phyloP scores from a whole-genome alignment of 768 basidiomycete genomes.

The Scleroderma citrinum region DNA sequence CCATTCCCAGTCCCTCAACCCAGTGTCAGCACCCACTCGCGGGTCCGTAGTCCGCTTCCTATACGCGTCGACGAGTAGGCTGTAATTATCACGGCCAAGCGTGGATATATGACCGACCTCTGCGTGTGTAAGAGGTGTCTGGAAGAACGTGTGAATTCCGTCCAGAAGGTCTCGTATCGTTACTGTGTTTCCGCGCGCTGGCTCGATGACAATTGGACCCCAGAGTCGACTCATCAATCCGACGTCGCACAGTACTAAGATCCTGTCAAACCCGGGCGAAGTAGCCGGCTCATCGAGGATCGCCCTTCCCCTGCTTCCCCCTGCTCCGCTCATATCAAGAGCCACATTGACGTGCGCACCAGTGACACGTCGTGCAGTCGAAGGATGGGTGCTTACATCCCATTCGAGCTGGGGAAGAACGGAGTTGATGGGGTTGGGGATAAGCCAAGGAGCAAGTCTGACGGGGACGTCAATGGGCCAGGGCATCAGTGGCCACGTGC shows the following conservation, averaged over 20 bases:
- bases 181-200: conserved; percentile 17
- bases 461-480: conserved; percentile 17
- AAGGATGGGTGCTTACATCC: conserved; percentile 32
- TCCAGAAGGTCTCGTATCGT: conserved; percentile 43
- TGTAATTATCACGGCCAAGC: conserved; percentile 14
- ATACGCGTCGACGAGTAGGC: conserved; percentile 23
- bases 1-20: conserved; percentile 27
- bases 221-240: conserved; percentile 29
- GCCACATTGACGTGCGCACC: conserved; percentile 20
- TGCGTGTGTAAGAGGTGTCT: conserved; percentile 31
- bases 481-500: conserved; percentile 24
- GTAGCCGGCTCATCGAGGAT: conserved; percentile 18
- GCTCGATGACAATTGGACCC: conserved; percentile 45
- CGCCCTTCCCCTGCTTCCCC: not conserved
- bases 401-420: conserved; percentile 28
- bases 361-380: conserved; percentile 26
- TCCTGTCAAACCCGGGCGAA: conserved; percentile 10
- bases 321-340: conserved; percentile 1
- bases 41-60: conserved; percentile 17
- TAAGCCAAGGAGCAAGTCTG: conserved; percentile 21
- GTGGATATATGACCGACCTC: conserved; percentile 22
- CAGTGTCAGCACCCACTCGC: not conserved
- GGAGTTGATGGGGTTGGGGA: conserved; percentile 27
- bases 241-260: conserved; percentile 22
- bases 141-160: conserved; percentile 46